A percentile compares a stretch with the other conserved stretches of the same genome.
phyloP scores from a whole-genome alignment of 2,329 filamentous ascomycete species.

The Trichoderma atroviride region DNA sequence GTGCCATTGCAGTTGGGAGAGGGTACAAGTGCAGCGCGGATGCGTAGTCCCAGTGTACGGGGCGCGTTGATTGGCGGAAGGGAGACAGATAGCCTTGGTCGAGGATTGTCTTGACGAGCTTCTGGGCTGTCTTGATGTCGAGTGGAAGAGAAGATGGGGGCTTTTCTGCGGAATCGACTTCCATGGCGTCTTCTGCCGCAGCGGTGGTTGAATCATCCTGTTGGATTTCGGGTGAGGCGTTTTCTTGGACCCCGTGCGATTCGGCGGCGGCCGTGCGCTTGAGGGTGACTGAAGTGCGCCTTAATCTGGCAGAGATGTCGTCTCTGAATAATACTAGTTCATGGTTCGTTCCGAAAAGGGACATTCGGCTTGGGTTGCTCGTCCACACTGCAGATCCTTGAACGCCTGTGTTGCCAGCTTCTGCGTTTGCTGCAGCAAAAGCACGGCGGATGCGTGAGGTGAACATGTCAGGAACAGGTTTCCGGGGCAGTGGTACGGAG shows the following conservation, averaged over 20 bases:
- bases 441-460: slow-evolving; percentile 81
- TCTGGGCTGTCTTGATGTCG: slow-evolving; percentile 64
- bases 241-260: slow-evolving; percentile 30
- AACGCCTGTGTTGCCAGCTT: slow-evolving; percentile 52
- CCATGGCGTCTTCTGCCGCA: slow-evolving; percentile 41
- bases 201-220: slow-evolving; percentile 26
- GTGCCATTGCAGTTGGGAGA: slow-evolving; percentile 77
- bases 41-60: slow-evolving; percentile 88
- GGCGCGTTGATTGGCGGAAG: slow-evolving; percentile 77
- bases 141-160: slow-evolving; percentile 39
- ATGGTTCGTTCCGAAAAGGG: slow-evolving; percentile 82
- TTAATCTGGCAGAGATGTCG: slow-evolving; percentile 77
- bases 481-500: slow-evolving; percentile 68
- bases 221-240: neutral
- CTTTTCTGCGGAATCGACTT: slow-evolving; percentile 43
- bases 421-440: slow-evolving; percentile 77
- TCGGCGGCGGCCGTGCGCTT: slow-evolving; percentile 47
- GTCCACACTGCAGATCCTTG: slow-evolving; percentile 75
- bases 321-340: slow-evolving; percentile 88
- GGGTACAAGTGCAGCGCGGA: slow-evolving; percentile 81
- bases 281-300: slow-evolving; percentile 75
- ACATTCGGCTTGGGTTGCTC: slow-evolving; percentile 80
- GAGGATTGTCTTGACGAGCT: slow-evolving; percentile 86
- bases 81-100: slow-evolving; percentile 89
- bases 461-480: slow-evolving; percentile 82